Base-by-base conservation (phyloP, 805 yeast species). In the Cyberlindnera sargentensis region DNA sequence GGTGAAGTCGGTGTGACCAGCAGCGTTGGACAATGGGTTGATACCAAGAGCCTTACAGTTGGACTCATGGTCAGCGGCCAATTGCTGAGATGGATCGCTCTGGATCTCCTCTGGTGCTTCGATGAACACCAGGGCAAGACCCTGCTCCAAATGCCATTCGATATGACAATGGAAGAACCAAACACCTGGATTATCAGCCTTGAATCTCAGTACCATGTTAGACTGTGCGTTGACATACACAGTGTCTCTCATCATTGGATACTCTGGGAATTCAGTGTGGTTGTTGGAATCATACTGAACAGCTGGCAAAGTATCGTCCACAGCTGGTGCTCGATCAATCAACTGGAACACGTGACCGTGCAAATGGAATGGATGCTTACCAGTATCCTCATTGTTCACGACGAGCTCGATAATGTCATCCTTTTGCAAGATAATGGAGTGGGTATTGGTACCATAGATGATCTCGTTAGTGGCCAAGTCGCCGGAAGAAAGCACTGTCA, bases 101-200 rank as follows among this genome's bases (percentile, higher is more conserved):
- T 82, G 87, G 40, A 91, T 71, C 44, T 73, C 72, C 8, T 63
- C 53, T 28, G 99, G 99, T 44, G 88, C 96, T 68, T 91, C 99
- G 43, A 91, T 68, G 36, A 93, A 68, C 8, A 73, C 71, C 44
- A 89, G 56, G 9, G 95, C 95, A 56, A 91, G 75, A 59, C 99
- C 99, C 71, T 93, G 98, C 58, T 81, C 75, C 72, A 91, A 76
- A 70, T 93, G 99, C 99, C 99, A 91, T 64, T 93, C 98, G 58
- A 93, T 84, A 64, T 91, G 99, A 68, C 99, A 91, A 70, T 91
- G 99, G 95, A 93, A 93, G 65, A 82, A 78, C 99, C 98, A 91
- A 36, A 90, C 90, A 71, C 99, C 99, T 30, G 98, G 99, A 65
- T 93, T 93, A 62, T 84, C 82, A 42, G 98, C 95, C 59, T 76